Evolutionary conservation across 2,329 filamentous ascomycete species (phyloP), one percentile per base, ranked within the genome.

Genomic region (Fonsecaea pugnacius): DNA sequence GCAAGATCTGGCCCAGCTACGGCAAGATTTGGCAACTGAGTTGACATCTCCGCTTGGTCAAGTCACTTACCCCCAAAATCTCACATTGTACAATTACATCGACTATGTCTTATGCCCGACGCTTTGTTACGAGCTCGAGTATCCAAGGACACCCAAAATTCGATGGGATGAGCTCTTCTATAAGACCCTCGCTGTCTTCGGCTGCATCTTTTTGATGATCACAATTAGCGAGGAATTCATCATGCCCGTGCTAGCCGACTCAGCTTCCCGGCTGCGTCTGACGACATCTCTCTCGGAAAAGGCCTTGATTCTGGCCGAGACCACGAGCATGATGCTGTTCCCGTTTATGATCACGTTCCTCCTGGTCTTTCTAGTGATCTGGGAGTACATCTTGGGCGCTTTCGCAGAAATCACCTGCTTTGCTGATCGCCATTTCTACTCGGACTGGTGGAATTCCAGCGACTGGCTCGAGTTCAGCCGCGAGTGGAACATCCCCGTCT

Each of bases 401-500:
- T 96, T 96, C 73, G 95, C 93, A 14, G 95, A 99, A 77, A 91
- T 98, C 70, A 96, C 93, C 18, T 85, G 89, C 72, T 98, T 98
- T 76, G 94, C 90, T 58, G 95, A 98, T 77, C 88, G 94, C 46
- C 91, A 95, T 77, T 98, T 98, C 80, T 99, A 97, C 80, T 82
- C 84, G 46, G 87, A 89, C 76, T 89, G 86, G 86, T 89, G 86
- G 86, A 89, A 89, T 70, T 84, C 80, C 1, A 80, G 79, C 64
- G 80, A 82, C 71, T 83, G 80, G 80, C 89, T 98, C 75, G 93
- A 97, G 78, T 99, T 98, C 78, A 93, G 89, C 10, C 87, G 92
- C 69, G 91, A 97, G 80, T 98, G 95, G 94, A 98, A 98, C 75
- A 87, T 96, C n/a, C 94, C 94, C 51, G 94, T 97, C 6, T 95